phyloP scores from a whole-genome alignment of 768 basidiomycete genomes.

The Nidularia pulvinata region DNA sequence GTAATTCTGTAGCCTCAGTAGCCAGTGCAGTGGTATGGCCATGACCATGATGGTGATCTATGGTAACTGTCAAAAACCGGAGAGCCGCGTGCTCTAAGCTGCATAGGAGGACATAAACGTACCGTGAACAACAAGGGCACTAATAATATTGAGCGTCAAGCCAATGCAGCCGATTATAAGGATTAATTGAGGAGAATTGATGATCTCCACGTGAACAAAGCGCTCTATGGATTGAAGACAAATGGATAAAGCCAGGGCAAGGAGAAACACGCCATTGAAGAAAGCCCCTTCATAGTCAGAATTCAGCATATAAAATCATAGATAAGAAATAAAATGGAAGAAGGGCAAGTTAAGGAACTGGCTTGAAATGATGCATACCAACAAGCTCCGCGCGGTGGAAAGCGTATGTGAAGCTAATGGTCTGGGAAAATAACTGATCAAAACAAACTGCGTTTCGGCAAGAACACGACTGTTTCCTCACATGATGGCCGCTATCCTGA shows the following conservation, averaged over 20 bases:
- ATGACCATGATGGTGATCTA: constrained; percentile 43
- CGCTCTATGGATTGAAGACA: constrained; percentile 53
- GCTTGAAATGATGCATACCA: constrained; percentile 26
- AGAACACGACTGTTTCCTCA: constrained; percentile 14
- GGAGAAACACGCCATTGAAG: constrained; percentile 53
- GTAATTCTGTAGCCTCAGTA: constrained; percentile 13
- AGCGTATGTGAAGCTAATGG: constrained; percentile 50
- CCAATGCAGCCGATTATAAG: constrained; percentile 50
- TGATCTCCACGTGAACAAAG: constrained; percentile 44
- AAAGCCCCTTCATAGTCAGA: constrained; percentile 37
- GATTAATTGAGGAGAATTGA: constrained; percentile 41
- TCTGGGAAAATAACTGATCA: constrained; percentile 21
- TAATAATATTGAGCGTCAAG: constrained; percentile 43
- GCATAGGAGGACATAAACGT: constrained; percentile 2
- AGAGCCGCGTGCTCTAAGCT: not conserved
- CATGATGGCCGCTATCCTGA: constrained; percentile 41
- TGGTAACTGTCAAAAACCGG: not conserved
- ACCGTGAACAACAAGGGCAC: constrained; percentile 51
- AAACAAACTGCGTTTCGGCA: constrained; percentile 3
- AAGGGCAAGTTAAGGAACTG: constrained; percentile 1
- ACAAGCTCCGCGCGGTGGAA: constrained; percentile 57
- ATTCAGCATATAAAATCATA: constrained; percentile 1
- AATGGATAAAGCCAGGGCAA: constrained; percentile 53
- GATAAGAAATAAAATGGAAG: not conserved
- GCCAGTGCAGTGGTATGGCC: constrained; percentile 21